A percentile compares a stretch with the other conserved stretches of the same genome.
phyloP scores from a whole-genome alignment of 148 eudicot species.

The Drosera capensis region DNA sequence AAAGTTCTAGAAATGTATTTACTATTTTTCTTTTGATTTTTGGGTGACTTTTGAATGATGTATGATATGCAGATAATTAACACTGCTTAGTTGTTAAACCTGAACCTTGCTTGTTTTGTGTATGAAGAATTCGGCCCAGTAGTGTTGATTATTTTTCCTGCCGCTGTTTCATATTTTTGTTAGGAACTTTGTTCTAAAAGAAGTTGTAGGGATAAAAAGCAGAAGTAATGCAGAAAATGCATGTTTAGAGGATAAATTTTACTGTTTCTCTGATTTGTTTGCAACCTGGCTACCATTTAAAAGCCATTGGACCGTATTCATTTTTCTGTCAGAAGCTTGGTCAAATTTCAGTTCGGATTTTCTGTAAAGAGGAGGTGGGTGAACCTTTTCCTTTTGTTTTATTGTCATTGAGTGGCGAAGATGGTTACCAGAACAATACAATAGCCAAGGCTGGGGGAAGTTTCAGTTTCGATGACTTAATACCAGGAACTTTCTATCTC shows the following conservation, averaged over 20 bases:
- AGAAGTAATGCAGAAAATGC: neutral
- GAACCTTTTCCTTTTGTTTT: conserved; percentile 86
- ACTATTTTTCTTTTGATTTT: no score
- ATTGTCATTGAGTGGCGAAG: conserved; percentile 90
- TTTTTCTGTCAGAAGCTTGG: conserved; percentile 96
- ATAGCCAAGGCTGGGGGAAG: conserved; percentile 72
- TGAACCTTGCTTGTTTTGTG: no score
- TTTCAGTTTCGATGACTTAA: conserved; percentile 52
- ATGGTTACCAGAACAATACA: conserved; percentile 94
- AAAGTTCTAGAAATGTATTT: no score
- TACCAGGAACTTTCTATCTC: conserved; percentile 97
- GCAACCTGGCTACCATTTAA: conserved; percentile 90
- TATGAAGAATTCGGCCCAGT: no score
- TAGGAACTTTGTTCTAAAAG: no score
- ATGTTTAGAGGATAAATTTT: conserved; percentile 3
- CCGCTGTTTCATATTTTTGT: no score
- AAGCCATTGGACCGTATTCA: conserved; percentile 56
- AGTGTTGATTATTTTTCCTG: no score
- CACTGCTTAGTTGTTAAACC: no score
- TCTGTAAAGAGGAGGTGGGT: conserved; percentile 43
- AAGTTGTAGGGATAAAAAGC: no score
- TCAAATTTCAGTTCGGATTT: conserved; percentile 59
- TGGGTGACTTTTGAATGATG: no score
- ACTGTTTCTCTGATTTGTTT: conserved; percentile 12
- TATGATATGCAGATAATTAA: no score